phyloP scores from a whole-genome alignment of 805 yeast genomes.

The Candida railenensis region DNA sequence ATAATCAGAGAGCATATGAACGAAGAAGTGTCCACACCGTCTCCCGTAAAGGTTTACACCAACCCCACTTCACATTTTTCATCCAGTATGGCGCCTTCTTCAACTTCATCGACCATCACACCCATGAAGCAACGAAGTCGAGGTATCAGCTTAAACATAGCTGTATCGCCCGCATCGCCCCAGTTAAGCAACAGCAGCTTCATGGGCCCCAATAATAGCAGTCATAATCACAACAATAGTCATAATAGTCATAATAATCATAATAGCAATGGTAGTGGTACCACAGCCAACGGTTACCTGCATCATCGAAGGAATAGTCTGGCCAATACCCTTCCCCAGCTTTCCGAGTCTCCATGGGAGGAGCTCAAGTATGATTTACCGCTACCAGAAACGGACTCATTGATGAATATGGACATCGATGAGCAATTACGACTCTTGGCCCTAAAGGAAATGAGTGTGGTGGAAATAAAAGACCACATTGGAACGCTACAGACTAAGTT shows the following conservation, averaged over 20 bases:
- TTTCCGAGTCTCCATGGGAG: conserved; percentile 9
- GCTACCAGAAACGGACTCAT: conserved; percentile 30
- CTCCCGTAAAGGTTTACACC: conserved; percentile 6
- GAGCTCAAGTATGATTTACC: conserved; percentile 27
- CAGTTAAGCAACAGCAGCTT: background rate
- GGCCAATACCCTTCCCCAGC: conserved; percentile 4
- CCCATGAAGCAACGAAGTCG: conserved; percentile 9
- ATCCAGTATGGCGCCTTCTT: conserved; percentile 7
- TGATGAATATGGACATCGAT: conserved; percentile 40
- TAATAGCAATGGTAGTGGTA: background rate
- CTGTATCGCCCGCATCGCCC: conserved; percentile 24
- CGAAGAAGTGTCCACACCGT: conserved; percentile 6
- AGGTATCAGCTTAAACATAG: conserved; percentile 34
- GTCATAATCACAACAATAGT: background rate
- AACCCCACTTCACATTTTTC: conserved; percentile 6
- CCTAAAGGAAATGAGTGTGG: conserved; percentile 63
- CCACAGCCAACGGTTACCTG: conserved; percentile 3
- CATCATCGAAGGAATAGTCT: conserved; percentile 7
- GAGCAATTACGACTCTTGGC: conserved; percentile 62
- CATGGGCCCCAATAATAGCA: background rate
- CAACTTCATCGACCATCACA: conserved; percentile 7
- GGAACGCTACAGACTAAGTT: conserved; percentile 42
- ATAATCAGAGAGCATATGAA: background rate
- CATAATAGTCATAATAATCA: background rate
- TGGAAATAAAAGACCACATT: conserved; percentile 60